Conservation (phyloP, 2,329 filamentous ascomycete genomes). For the Xylariaceae sp. region DNA sequence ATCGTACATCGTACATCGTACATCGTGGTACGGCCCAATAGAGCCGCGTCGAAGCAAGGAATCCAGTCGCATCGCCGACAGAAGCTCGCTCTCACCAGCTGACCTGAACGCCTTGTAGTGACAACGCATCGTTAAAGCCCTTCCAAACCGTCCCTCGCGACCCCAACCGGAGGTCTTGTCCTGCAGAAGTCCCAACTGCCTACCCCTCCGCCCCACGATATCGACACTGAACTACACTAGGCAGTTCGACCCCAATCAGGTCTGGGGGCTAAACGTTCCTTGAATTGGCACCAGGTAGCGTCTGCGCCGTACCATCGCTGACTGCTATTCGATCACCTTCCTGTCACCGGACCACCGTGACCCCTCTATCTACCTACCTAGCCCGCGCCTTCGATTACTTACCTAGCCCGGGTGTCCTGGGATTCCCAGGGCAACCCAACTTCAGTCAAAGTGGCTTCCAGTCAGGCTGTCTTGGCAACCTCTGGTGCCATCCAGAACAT, state of each 20-base stretch:
- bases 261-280: constrained; percentile 2
- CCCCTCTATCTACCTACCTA: constrained; percentile 11
- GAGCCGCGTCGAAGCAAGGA: constrained; percentile 13
- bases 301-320: constrained; percentile 10
- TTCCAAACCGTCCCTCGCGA: constrained; percentile 3
- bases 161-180: constrained; percentile 3
- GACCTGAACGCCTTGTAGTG: constrained; percentile 26
- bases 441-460: constrained; percentile 59
- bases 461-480: constrained; percentile 55
- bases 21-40: constrained; percentile 14
- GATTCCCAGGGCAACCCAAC: constrained; percentile 36
- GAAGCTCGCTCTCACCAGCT: constrained; percentile 20
- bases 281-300: background rate
- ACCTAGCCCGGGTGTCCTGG: constrained; percentile 35
- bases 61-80: constrained; percentile 6
- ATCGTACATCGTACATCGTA: constrained; percentile 2
- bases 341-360: constrained; percentile 14
- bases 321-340: constrained; percentile 20
- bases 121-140: constrained; percentile 28
- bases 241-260: constrained; percentile 1
- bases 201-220: constrained; percentile 20
- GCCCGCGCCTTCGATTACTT: constrained; percentile 15
- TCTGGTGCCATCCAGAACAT: constrained; percentile 60
- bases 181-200: background rate
- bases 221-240: constrained; percentile 14